These are phyloP conservation scores for Amanita muscaria DNA, from an alignment of 768 basidiomycete genomes.

Conservation along the genomic window DNA sequence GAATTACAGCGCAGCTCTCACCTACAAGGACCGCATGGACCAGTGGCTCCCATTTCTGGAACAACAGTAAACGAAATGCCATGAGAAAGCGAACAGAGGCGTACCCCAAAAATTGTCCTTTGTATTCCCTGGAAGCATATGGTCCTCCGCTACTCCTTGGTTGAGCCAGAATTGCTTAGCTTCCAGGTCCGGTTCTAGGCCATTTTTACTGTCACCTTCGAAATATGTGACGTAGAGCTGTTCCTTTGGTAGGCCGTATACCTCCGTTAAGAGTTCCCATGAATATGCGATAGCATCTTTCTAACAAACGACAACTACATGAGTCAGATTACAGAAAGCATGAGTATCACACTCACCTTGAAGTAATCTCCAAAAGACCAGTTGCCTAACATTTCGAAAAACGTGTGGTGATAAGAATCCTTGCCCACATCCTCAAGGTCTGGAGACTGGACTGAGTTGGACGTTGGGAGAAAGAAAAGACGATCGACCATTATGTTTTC, in stretches of 20 bases:
- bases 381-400: constrained; percentile 99
- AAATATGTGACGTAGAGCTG: constrained; percentile 97
- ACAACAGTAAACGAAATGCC: constrained; percentile 7
- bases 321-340: constrained; percentile 8
- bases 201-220: constrained; percentile 82
- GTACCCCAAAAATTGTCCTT: constrained; percentile 99
- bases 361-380: constrained; percentile 99
- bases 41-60: constrained; percentile 95
- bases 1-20: constrained; percentile 19
- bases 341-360: constrained; percentile 49
- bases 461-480: neutral
- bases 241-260: constrained; percentile 84
- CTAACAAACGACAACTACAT: constrained; percentile 30
- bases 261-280: constrained; percentile 88
- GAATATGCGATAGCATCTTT: constrained; percentile 90
- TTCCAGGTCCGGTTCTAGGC: constrained; percentile 82
- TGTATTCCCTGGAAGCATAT: constrained; percentile 87
- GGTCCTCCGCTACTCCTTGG: constrained; percentile 83
- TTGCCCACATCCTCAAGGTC: constrained; percentile 99
- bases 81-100: constrained; percentile 15
- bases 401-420: constrained; percentile 96
- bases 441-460: constrained; percentile 20
- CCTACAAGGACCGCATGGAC: constrained; percentile 97
- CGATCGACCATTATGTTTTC: constrained; percentile 87
- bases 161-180: constrained; percentile 81